These are phyloP conservation scores for Acanthochlamys bracteata DNA, from an alignment of 106 monocot genomes.

Conservation along the genomic window DNA sequence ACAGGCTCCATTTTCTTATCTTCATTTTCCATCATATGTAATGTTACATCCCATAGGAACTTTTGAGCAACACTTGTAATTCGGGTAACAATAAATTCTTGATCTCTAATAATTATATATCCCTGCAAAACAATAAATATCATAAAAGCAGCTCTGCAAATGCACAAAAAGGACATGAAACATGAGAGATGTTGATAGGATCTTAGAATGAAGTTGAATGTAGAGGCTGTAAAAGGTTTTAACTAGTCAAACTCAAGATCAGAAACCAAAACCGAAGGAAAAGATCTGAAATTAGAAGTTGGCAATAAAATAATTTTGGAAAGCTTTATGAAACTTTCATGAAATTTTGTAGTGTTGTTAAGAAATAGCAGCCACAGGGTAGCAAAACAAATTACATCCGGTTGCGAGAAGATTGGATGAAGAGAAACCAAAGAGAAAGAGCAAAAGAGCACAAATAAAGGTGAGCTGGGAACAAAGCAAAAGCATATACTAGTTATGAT, in stretches of 20 bases:
- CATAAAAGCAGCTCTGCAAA: not conserved
- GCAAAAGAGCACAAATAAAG: not conserved
- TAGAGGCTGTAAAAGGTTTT: not conserved
- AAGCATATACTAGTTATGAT: no score
- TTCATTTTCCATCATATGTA: conserved; percentile 56
- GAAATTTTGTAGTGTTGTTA: no score
- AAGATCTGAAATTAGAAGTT: not conserved
- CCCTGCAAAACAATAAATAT: conserved; percentile 37
- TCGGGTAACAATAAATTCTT: conserved; percentile 42
- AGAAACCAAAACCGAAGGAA: no score
- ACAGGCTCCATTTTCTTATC: conserved; percentile 46
- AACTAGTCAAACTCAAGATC: not conserved
- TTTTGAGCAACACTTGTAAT: conserved; percentile 57
- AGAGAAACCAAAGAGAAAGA: not conserved
- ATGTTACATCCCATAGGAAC: conserved; percentile 80
- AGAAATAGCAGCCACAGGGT: not conserved
- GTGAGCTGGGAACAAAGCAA: no score
- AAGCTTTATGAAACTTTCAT: no score
- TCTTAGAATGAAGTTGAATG: no score
- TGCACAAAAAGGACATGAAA: not conserved
- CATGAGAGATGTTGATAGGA: not conserved
- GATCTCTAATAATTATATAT: conserved; percentile 75
- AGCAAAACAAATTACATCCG: not conserved
- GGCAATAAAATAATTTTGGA: not conserved
- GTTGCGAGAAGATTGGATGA: no score